Evolutionary conservation across 768 basidiomycete species (phyloP), one percentile per base, ranked within the genome.

Genomic region (Nidularia pulvinata): DNA sequence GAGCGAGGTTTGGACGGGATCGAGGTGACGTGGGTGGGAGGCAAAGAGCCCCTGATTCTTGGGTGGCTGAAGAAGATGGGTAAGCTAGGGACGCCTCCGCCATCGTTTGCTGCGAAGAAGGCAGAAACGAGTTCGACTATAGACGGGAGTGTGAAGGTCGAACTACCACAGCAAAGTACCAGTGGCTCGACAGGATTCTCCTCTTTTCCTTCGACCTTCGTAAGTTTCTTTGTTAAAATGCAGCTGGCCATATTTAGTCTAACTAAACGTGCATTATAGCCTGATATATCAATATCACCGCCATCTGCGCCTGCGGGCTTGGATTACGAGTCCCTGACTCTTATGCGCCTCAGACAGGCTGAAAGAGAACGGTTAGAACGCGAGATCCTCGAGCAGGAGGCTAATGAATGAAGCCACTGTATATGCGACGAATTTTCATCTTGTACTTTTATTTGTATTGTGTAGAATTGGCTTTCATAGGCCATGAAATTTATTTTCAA

Each of bases 331-430:
- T 83, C 86, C 2, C 62, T 93, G 55, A 93, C 90, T 1, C 75
- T 94, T 35, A 80, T 93, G 78, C 82, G 91, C 4, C 73, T 95
- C 64, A 77, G 91, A 35, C 89, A 93, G 62, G 90, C 91, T 0
- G 92, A 93, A 65, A 77, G 88, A 37, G 87, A 85, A 57, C 75
- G 87, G 44, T 64, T 95, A 25, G 92, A 93, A 65, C 75, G 81
- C 54, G 90, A 92, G 65, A 91, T 92, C 57, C 67, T 82, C 37
- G 88, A 89, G 62, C 78, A 81, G 50, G 90, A 92, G 59, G 84
- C 80, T 5, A 68, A 66, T 35, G 79, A 79, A 22, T 46, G 22
- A 46, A 39, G 7, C 7, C 37, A 39, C 7, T 46, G 22, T 46
- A 46, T 46, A 10, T 22, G 22, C 19, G 22, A 7, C 22, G 45